These are phyloP conservation scores for Pseudogymnoascus sp. DNA, from an alignment of 2,329 filamentous ascomycete species.

Conservation along the genomic window DNA sequence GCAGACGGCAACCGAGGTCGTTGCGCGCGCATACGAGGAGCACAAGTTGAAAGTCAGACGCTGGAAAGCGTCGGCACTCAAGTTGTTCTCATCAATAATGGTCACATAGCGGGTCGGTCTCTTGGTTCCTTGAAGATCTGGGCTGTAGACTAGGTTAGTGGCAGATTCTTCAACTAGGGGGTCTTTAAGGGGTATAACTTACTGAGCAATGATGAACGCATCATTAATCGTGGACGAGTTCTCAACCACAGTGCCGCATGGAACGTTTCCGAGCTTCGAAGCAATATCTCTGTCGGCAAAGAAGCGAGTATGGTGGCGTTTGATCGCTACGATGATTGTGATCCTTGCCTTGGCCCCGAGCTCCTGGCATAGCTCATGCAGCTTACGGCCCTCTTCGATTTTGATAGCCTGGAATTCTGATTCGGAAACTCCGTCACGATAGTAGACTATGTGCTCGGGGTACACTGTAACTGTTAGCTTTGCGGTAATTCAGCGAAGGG, in stretches of 20 bases:
- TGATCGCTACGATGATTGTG: constrained; percentile 81
- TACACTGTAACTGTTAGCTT: constrained; percentile 25
- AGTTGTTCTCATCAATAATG: constrained; percentile 70
- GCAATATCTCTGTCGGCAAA: constrained; percentile 50
- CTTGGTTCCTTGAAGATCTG: constrained; percentile 88
- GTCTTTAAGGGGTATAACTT: constrained; percentile 76
- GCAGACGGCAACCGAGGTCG: constrained; percentile 74
- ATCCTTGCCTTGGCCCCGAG: constrained; percentile 44
- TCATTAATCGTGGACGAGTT: constrained; percentile 90
- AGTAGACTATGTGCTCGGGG: constrained; percentile 77
- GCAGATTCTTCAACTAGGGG: constrained; percentile 69
- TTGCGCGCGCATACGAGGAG: constrained; percentile 87
- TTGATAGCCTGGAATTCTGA: constrained; percentile 77
- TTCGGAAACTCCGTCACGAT: constrained; percentile 87
- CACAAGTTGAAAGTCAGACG: constrained; percentile 90
- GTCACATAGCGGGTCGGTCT: constrained; percentile 90
- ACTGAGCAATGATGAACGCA: constrained; percentile 65
- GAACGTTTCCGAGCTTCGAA: constrained; percentile 73
- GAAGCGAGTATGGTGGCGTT: constrained; percentile 89
- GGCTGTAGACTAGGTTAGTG: constrained; percentile 42
- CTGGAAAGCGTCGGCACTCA: constrained; percentile 64
- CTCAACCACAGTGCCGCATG: constrained; percentile 76
- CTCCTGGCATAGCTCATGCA: constrained; percentile 35
- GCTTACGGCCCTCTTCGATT: constrained; percentile 56
- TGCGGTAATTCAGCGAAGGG: too few species aligned